Base-by-base conservation (phyloP, 2,329 filamentous ascomycete genomes). In the Diaporthe velutina region DNA sequence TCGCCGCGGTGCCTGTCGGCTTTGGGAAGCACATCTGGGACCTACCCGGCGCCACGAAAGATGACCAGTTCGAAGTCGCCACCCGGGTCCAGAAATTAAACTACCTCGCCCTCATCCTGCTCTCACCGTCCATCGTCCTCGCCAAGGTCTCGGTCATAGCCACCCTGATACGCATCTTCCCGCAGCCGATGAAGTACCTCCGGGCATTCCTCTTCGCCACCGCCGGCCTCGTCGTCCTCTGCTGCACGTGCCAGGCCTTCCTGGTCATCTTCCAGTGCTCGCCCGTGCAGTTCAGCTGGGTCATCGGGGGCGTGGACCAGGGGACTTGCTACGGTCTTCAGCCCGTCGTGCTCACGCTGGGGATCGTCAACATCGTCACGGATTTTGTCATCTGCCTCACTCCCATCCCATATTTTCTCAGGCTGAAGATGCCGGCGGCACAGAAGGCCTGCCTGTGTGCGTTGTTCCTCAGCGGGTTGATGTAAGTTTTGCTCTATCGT, bases 111-210 rank as follows among this genome's bases (percentile, higher is more conserved):
- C 76, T 78, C 64, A 74, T 79, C 48, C 74, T 80, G 35, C 80
- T 80, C 60, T 77, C 79, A 9, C 76, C 77, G 8, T 78, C 78
- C 57, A 79, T 78, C 9, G 76, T 78, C 48, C 77, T 80, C 9
- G 80, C 79, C 57, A 81, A 82, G 58, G 70, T 81, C n/a, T 81
- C 79, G n/a, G 80, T 82, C 64, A 64, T 81, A 45, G 76, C 76
- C 55, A 79, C 79, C n/a, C 81, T 80, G 72, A 64, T 81, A 25
- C 79, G 80, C 67, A 80, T 82, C 67, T 80, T 81, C 73, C 83
- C 81, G 10, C 81, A 82, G 70, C 33, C 58, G 7, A 42, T 73
- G 60, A 79, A 79, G 33, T 70, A 76, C 19, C 73, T 79, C 3
- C 81, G 81, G 71, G 76, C 79, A 42, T 74, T 81, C 35, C 71